Percentiles rank a stretch among this genome's conserved stretches.
phyloP scores from a whole-genome alignment of 352 stramenopile genomes.

The Globisporangium paddicum region DNA sequence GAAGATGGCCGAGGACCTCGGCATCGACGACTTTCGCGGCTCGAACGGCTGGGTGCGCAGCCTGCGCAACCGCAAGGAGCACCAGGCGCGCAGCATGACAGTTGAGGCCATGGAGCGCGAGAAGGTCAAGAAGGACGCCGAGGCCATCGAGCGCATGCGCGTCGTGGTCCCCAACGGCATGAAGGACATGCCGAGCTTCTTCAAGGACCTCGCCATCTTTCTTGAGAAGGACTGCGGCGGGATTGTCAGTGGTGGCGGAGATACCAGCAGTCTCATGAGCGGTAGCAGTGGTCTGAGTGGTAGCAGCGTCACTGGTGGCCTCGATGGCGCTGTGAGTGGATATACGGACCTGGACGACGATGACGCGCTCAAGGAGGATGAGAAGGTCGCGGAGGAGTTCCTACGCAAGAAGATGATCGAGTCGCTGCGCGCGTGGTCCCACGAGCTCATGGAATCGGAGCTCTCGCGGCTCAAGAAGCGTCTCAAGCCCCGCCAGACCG shows the following conservation, averaged over 20 bases:
- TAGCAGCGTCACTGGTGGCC: constrained; percentile 11
- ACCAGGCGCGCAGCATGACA: constrained; percentile 45
- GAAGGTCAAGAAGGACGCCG: constrained; percentile 61
- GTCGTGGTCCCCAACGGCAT: constrained; percentile 59
- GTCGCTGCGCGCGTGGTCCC: constrained; percentile 56
- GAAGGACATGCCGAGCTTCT: constrained; percentile 71
- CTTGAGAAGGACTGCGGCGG: constrained; percentile 54
- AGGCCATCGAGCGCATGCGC: constrained; percentile 73
- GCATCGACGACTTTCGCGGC: constrained; percentile 68
- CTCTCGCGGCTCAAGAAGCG: constrained; percentile 66
- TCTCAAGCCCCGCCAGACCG: constrained; percentile 54
- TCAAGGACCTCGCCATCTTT: constrained; percentile 70
- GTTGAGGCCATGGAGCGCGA: constrained; percentile 53
- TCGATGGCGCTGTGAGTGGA: constrained; percentile 11
- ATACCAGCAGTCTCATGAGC: background rate
- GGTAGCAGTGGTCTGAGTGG: constrained; percentile 2
- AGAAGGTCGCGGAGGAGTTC: constrained; percentile 40
- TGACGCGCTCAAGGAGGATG: constrained; percentile 28
- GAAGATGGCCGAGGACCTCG: constrained; percentile 64
- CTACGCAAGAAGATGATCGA: constrained; percentile 80
- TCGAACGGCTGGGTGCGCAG: constrained; percentile 81
- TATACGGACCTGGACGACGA: constrained; percentile 39
- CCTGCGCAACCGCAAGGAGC: constrained; percentile 73
- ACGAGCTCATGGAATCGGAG: constrained; percentile 67
- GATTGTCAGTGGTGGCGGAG: constrained; percentile 2